Percentiles rank a stretch among this genome's conserved stretches.
Conservation (phyloP, 2,329 filamentous ascomycete genomes). For the Hortaea werneckii region DNA sequence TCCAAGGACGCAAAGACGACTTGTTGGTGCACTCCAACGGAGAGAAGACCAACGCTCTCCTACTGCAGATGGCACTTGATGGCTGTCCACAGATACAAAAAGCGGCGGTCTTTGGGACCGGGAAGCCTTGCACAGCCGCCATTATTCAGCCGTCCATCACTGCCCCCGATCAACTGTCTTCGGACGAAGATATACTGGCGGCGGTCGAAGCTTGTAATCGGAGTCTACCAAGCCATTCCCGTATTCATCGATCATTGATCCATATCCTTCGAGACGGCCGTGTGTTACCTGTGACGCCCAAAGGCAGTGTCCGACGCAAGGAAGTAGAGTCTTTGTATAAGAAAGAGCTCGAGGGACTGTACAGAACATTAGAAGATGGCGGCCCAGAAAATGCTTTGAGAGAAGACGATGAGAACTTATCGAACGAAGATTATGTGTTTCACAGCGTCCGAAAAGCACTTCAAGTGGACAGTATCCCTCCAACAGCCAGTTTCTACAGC, state of each 20-base stretch:
- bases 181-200: neutral
- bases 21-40: constrained; percentile 20
- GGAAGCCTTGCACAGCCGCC: constrained; percentile 18
- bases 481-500: neutral
- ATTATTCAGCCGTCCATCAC: constrained; percentile 18
- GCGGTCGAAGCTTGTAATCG: neutral
- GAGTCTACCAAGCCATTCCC: constrained; percentile 34
- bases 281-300: neutral
- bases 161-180: constrained; percentile 7
- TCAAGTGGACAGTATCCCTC: neutral
- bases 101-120: constrained; percentile 23
- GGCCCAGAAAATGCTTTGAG: neutral
- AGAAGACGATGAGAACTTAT: neutral
- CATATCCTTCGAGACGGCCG: neutral
- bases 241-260: constrained; percentile 11
- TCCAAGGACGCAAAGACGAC: constrained; percentile 17
- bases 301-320: constrained; percentile 1
- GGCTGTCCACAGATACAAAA: constrained; percentile 17
- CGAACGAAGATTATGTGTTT: neutral
- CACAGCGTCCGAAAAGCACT: neutral
- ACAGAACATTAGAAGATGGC: neutral
- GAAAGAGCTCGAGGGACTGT: neutral
- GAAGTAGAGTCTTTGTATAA: neutral
- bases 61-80: constrained; percentile 4
- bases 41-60: constrained; percentile 18